Base-by-base conservation (phyloP, 345 rosid genomes). In the Linum tenue region DNA sequence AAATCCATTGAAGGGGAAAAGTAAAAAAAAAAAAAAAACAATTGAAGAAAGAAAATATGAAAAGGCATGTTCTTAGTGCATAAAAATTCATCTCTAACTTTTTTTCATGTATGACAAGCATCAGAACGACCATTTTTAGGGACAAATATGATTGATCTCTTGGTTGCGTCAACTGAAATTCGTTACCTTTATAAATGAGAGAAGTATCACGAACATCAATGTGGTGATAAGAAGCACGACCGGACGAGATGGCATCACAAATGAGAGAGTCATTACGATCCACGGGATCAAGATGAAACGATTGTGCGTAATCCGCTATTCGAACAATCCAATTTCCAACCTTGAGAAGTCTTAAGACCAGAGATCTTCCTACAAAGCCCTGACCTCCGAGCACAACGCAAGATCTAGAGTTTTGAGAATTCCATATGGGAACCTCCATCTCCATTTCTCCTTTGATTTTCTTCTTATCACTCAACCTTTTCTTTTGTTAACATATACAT, bases 351-450 rank as follows among this genome's bases (percentile, higher is more conserved):
- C 75, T 69, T 42, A 72, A 63, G 62, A 92, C 94, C 31, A 90
- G 96, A 76, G 90, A 80, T 77, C 87, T 76, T 65, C 98, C 97
- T 7, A 85, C 56, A 76, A 87, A 86, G 1, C 98, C 91, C 59
- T 87, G 81, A 42, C 98, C 98, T 39, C 92, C 88, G 38, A 92
- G 77, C 57, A 92, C 97, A 72, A 83, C 91, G 78, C 97, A 88
- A 8, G 85, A 81, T 60, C 72, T 72, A 76, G 81, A 72, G 63
- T 5, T 56, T 37, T 55, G 71, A 53, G 77, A 73, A 63, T 84
- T 83, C 37, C 17, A 66, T 55, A 69, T 67, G 38, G 76, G 67
- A 65, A 58, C 76, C 66, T 76, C 84, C 55, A 72, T 79, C 31
- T 75, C 72, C 76, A 66, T 64, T 69, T 60, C 50, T 14, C 37